Base-by-base conservation (phyloP, 176 grass and related monocot genomes). In the Juncus inflexus region DNA sequence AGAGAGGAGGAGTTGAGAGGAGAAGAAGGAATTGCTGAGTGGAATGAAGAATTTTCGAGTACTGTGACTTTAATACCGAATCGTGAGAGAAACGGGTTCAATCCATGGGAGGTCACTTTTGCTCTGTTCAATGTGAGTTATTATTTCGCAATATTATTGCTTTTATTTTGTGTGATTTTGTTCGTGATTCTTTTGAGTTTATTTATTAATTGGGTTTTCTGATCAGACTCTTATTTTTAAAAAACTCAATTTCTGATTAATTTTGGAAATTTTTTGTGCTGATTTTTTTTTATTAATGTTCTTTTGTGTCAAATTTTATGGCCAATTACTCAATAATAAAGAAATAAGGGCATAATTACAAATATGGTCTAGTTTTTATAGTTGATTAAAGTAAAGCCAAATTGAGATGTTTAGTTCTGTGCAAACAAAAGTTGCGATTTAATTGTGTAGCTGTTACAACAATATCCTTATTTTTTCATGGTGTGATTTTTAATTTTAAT, bases 1-100 rank as follows among this genome's bases (percentile, higher is more conserved):
- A 84, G 88, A 47, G 81, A 92, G 53, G 94, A 82, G 72, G 73
- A 82, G 61, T 64, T 90, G 56, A 60, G 45, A 5, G 43, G 60
- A 5, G 42, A 65, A 56, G 61, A 50, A 50, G 56, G 74, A 9
- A 58, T 51, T 12, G 88, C 76, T 7, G 80, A 60, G 61, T 99
- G 88, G 94, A 87, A 86, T 2, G 94, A 99, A 74, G 94, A 90
- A 69, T 99, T 99, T 78, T 78, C 80, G 70, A 79, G 65, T 35
- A 83, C 83, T 1, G 77, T 79, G 15, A 71, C 85, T 53, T 75
- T 99, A 45, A 64, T 81, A 45, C 62, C 78, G 35, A 80, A 90
- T n/a, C 84, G 85, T 28, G 89, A 99, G 39, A 53, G 65, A 42
- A 53, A 59, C 12, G 66, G 72, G 50, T 99, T 99, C 78, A 78